phyloP scores from a whole-genome alignment of 257 asterid genomes.

The Handroanthus guayacan region DNA sequence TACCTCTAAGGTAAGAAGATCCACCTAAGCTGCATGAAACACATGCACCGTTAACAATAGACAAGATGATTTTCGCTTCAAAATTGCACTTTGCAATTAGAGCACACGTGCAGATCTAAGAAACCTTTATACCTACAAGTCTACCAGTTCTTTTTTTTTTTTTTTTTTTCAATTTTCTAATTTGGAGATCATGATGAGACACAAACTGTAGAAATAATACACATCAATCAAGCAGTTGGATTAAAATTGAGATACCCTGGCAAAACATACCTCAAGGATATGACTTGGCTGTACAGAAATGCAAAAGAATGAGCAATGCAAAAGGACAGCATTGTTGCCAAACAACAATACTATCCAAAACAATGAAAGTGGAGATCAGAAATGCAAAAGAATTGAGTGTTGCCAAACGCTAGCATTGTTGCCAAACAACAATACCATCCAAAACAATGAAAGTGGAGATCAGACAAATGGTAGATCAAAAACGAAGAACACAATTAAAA shows the following conservation, averaged over 20 bases:
- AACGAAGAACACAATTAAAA: not conserved
- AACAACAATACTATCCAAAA: not conserved
- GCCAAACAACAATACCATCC: constrained; percentile 10
- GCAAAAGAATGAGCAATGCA: not conserved
- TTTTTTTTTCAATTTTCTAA: not conserved
- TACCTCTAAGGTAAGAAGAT: not conserved
- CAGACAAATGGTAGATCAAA: constrained; percentile 16
- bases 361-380: constrained; percentile 13
- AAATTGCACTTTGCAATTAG: not conserved
- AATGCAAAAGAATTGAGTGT: not conserved
- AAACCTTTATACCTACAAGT: too few relatives aligned
- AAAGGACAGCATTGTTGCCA: not conserved
- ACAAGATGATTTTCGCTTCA: not conserved
- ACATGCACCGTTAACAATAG: not conserved
- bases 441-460: not conserved
- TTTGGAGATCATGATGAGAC: not conserved
- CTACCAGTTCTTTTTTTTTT: too few relatives aligned
- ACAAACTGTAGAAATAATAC: not conserved
- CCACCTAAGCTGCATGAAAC: not conserved
- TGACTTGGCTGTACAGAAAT: not conserved
- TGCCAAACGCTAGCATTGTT: not conserved
- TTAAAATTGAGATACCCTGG: constrained; percentile 15
- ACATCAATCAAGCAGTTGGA: not conserved
- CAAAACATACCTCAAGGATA: not conserved
- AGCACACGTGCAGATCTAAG: not conserved